Evolutionary conservation across 805 yeast species (phyloP).

Genomic region (Maudiozyma bulderi): DNA sequence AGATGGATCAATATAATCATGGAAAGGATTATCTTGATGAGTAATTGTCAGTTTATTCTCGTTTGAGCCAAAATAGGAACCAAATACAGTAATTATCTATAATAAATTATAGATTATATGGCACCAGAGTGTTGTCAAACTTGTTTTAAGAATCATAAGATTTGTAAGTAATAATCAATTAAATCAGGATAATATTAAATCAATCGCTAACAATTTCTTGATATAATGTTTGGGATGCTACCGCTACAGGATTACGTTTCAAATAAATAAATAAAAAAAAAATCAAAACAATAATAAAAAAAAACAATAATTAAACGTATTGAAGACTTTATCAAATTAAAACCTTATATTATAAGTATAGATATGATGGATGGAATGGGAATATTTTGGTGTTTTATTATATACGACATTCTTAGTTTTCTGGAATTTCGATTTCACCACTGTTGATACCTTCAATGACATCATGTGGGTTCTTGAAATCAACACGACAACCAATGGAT

Average conservation of each 20-base stretch:
- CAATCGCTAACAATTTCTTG: not conserved
- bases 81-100: constrained; percentile 6
- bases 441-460: constrained; percentile 96
- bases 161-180: not conserved
- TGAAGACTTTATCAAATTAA: constrained; percentile 8
- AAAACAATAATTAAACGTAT: constrained; percentile 4
- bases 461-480: constrained; percentile 98
- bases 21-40: constrained; percentile 47
- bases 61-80: constrained; percentile 80
- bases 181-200: not conserved
- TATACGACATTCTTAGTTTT: constrained; percentile 20
- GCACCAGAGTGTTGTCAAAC: constrained; percentile 17
- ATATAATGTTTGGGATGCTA: not conserved
- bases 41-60: constrained; percentile 58
- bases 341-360: constrained; percentile 8
- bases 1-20: constrained; percentile 60
- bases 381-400: constrained; percentile 3
- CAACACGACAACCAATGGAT: constrained; percentile 98
- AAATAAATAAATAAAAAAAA: not conserved
- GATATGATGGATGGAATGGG: constrained; percentile 14
- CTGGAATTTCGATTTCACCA: constrained; percentile 82
- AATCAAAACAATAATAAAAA: not conserved
- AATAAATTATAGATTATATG: constrained; percentile 4
- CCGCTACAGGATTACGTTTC: not conserved
- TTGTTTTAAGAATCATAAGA: not conserved